Evolutionary conservation across 2,329 filamentous ascomycete species (phyloP), one percentile per base, ranked within the genome.

Genomic region (Leptographium radiaticola): DNA sequence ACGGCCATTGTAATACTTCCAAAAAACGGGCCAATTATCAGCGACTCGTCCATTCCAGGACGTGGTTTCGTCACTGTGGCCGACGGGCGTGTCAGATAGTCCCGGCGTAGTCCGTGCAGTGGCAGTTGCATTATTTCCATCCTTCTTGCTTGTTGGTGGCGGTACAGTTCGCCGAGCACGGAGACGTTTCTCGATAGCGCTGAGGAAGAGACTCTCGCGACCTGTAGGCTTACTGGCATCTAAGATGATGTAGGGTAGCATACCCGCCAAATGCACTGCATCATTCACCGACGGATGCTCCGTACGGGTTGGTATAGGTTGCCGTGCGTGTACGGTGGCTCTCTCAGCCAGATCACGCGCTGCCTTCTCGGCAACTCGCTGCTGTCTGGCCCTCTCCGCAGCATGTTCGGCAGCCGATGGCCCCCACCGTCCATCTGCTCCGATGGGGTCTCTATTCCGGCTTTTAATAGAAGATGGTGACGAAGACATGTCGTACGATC

Each of bases 1-100:
- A 54, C 77, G 79, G 1, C 93, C 93, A 66, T 97, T 90, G 61
- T 97, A 88, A 67, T 96, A 93, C 66, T 86, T 88, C 62, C 84
- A 77, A 61, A 95, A 81, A 46, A 77, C 72, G 2, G 81, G 79
- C 86, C 89, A 95, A 49, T 79, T 76, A 54, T 80, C 76, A 44
- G 79, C 75, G 15, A 87, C 67, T 55, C 81, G 79, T 16, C 73
- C 71, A 58, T 82, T 75, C 55, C 66, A 69, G 54, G 62, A 62
- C 8, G 55, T 54, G 8, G 48, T 56, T n/a, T 56, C 57, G 39
- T 52, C 55, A 18, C 43, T 18, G 18, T 46, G 42, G 34, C 31
- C 52, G 2, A 6, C 4, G 38, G 6, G 36, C 1, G 12, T 11
- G n/a, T 16, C 16, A 9, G 13, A 30, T n/a, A 25, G 15, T 8